A percentile compares a stretch with the other conserved stretches of the same genome.
Conservation (phyloP, 306 rosid genomes). For the Vicia sativa region DNA sequence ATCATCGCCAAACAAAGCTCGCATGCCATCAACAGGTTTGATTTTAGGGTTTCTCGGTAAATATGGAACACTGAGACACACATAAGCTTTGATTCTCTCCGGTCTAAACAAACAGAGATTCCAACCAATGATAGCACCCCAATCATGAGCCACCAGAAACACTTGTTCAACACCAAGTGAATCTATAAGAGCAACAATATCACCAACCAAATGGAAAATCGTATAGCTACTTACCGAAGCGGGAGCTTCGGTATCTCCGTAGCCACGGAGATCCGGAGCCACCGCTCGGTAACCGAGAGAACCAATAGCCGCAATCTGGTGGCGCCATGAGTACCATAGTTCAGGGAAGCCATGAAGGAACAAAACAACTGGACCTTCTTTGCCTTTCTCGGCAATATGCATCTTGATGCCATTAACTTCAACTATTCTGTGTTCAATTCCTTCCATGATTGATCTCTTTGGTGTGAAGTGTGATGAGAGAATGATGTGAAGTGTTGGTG, state of each 20-base stretch:
- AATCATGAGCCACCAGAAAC: conserved; percentile 48
- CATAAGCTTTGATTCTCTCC: conserved; percentile 42
- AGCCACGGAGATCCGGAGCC: conserved; percentile 48
- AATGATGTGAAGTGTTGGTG: no score
- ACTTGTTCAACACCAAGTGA: conserved; percentile 34
- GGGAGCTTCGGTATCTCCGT: conserved; percentile 41
- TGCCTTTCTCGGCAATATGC: conserved; percentile 52
- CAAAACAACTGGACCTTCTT: conserved; percentile 25
- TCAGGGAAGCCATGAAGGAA: conserved; percentile 51
- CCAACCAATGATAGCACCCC: conserved; percentile 54
- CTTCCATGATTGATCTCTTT: conserved; percentile 28
- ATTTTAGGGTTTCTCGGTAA: conserved; percentile 28
- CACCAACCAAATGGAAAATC: conserved; percentile 40
- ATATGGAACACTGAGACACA: conserved; percentile 38
- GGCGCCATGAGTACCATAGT: conserved; percentile 52
- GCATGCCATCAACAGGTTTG: conserved; percentile 33
- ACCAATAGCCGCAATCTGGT: conserved; percentile 41
- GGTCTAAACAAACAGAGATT: conserved; percentile 48
- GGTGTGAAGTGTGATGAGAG: background rate
- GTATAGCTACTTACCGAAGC: conserved; percentile 22
- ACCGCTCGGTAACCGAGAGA: conserved; percentile 41
- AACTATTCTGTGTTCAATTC: conserved; percentile 38
- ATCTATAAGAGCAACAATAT: conserved; percentile 35
- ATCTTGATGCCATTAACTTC: conserved; percentile 49
- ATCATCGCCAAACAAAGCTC: conserved; percentile 39